Evolutionary conservation across 2,329 filamentous ascomycete genomes (phyloP), one percentile per base, ranked within the genome.

Genomic region (Aspergillus costaricaensis): DNA sequence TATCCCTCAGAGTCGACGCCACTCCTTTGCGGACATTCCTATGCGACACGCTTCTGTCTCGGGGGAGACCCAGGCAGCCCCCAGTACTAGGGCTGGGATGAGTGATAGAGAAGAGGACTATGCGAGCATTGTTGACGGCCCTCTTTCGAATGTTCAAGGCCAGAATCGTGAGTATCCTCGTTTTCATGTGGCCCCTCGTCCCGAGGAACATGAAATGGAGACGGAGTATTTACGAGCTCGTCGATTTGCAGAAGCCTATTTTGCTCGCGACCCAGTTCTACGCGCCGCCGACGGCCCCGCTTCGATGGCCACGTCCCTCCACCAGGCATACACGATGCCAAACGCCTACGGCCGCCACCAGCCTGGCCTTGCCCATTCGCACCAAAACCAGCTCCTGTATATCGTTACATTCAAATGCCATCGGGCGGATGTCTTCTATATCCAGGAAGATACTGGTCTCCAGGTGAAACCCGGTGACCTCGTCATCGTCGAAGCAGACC

Each of bases 351-450:
- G 74, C 19, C 77, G 76, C 39, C 76, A 75, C 48, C 74, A 76
- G 58, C 70, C 71, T 51, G 72, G 69, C 43, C 66, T 74, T 55
- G 70, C 68, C 10, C 76, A 75, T 60, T 69, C 69, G 32, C 78
- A 74, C 60, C 78, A 73, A 62, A 79, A 76, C 62, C 78, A 79
- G 69, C 74, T 76, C 57, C 62, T 77, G 44, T 94, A 94, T 74
- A 89, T 99, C 56, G 94, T 99, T 15, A 87, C 94, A 6, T 99
- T 99, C 85, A 99, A 99, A 77, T 97, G 93, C 74, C 92, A 91
- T 38, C 86, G 95, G 63, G 93, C 94, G 39, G 95, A 98, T 72
- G 91, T 98, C 9, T 99, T 97, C 76, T 98, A 96, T 76, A 92
- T 97, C 36, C 93, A 96, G 75, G 93, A 97, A 74, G 93, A 94